Evolutionary conservation across 2,329 filamentous ascomycete genomes (phyloP).

Genomic region (Aureobasidium sp.): DNA sequence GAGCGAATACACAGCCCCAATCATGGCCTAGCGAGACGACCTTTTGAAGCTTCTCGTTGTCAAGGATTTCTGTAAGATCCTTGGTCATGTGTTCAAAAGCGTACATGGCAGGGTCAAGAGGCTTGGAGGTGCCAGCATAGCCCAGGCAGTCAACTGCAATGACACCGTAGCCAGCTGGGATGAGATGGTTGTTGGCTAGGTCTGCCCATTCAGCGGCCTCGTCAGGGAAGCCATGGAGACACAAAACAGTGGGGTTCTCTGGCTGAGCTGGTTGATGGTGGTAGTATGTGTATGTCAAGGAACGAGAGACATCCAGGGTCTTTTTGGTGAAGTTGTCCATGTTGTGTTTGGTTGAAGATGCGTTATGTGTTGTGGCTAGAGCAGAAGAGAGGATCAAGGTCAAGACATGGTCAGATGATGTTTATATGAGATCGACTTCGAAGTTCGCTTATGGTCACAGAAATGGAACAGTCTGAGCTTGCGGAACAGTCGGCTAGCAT

Average conservation of each 20-base stretch:
- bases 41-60: constrained; percentile 30
- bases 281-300: constrained; percentile 39
- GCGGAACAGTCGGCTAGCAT: neutral
- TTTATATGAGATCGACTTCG: neutral
- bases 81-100: constrained; percentile 30
- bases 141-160: constrained; percentile 35
- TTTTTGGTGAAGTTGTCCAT: constrained; percentile 14
- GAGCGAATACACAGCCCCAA: constrained; percentile 40
- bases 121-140: constrained; percentile 36
- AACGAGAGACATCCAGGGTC: constrained; percentile 9
- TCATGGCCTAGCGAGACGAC: constrained; percentile 44
- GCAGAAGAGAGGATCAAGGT: neutral
- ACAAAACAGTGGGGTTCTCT: constrained; percentile 33
- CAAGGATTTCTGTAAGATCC: constrained; percentile 37
- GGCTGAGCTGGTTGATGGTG: constrained; percentile 22
- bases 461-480: neutral
- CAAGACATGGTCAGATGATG: neutral
- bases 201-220: constrained; percentile 38
- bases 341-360: neutral
- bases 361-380: neutral
- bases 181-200: constrained; percentile 35
- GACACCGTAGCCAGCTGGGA: constrained; percentile 35
- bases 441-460: constrained; percentile 1
- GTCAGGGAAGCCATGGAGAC: constrained; percentile 47
- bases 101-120: constrained; percentile 33